Conservation (phyloP, 202 grass and related monocot genomes). For the Setaria italica region DNA sequence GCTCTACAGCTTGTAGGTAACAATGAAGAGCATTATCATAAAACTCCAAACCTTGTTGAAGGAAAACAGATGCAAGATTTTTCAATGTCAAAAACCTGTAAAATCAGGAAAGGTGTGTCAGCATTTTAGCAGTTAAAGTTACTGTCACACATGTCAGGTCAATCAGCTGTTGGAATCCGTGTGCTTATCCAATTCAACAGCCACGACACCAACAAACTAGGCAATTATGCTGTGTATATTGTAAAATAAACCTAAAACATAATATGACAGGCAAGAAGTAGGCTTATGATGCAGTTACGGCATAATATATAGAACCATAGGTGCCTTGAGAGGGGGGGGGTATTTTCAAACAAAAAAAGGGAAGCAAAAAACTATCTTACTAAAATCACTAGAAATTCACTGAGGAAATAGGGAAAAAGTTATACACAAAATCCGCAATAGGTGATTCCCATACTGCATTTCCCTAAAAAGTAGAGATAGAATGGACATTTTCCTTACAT, state of each 20-base stretch:
- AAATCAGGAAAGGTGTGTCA: constrained; percentile 43
- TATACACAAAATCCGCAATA: neutral
- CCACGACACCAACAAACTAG: constrained; percentile 7
- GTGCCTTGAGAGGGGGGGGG: neutral
- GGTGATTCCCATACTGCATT: neutral
- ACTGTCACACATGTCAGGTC: constrained; percentile 12
- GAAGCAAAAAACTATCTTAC: neutral
- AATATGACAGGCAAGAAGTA: constrained; percentile 3
- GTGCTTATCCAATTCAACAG: constrained; percentile 22
- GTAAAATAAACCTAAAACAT: constrained; percentile 35
- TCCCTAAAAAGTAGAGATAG: neutral
- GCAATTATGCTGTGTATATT: neutral
- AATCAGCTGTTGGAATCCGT: neutral
- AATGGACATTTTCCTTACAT: neutral
- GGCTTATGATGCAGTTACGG: constrained; percentile 21
- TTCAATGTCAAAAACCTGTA: constrained; percentile 92
- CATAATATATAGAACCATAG: constrained; percentile 1
- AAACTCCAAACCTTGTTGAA: constrained; percentile 75
- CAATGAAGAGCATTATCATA: constrained; percentile 89
- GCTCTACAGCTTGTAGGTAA: constrained; percentile 93
- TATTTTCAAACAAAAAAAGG: neutral
- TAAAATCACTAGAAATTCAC: constrained; percentile 1
- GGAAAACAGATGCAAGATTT: constrained; percentile 91
- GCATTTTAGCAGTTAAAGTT: constrained; percentile 40
- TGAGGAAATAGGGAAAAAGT: neutral